Evolutionary conservation across 129 eudicot species (phyloP), one percentile per base, ranked within the genome.

Genomic region (Artemisia tridentata): DNA sequence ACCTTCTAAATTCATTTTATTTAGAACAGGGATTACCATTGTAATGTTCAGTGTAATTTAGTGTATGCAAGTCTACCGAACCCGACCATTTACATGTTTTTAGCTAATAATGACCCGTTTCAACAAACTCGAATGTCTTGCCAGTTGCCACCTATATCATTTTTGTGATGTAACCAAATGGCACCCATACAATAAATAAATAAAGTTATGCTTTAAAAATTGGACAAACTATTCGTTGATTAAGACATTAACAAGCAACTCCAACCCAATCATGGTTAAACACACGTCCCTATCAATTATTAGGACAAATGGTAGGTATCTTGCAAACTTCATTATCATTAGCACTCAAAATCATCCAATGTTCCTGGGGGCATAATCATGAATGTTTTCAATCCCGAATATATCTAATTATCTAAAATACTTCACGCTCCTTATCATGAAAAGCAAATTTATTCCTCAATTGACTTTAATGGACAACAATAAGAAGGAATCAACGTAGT

Each of bases 291-390:
- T 78, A 23, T 55, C 77, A 78, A 71, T 71, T 15, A 71, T 78
- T 71, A 71, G 60, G 62, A 55, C 62, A 65, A 71, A 71, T 46
- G 49, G 77, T 46, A 23, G 49, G 77, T 46, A 23, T 51, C 76
- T 78, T 55, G 54, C 67, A 71, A 71, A 78, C 77, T 72, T 38
- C 45, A 38, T 46, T 50, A 76, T 76, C 19, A 76, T 61, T 69
- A 51, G 63, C 4, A 58, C 69, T 67, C 74, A 14, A 75, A 45
- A 48, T 67, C 80, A 75, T 27, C 80, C 69, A 47, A 67, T 58
- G 49, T 48, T 67, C 74, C 59, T 75, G 25, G 23, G 74, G 60
- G 80, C 51, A 68, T 70, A 63, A 77, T 77, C 72, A 77, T 77
- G 72, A 45, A 77, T 23, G 72, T 72, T 78, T 70, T 71, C 72